phyloP scores from a whole-genome alignment of 495 filamentous ascomycete species.

The Penicillium coffeae region DNA sequence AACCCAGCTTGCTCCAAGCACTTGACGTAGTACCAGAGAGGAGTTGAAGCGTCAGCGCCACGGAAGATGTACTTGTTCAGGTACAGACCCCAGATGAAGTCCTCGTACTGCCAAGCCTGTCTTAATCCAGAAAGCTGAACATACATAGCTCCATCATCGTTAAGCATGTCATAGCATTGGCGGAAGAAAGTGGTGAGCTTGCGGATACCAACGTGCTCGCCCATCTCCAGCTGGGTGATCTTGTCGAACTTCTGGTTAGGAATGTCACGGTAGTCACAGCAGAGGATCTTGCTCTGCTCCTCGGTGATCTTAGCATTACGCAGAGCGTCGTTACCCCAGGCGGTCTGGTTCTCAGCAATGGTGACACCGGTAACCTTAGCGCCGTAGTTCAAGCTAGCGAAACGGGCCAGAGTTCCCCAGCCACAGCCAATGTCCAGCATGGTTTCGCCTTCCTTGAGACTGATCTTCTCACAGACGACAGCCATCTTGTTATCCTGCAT shows the following conservation, averaged over 20 bases:
- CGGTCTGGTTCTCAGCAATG: conserved; percentile 78
- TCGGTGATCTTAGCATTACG: conserved; percentile 52
- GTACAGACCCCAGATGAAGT: conserved; percentile 81
- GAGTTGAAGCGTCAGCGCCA: conserved; percentile 80
- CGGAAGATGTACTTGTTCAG: conserved; percentile 95
- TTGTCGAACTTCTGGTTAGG: conserved; percentile 69
- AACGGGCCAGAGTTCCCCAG: conserved; percentile 81
- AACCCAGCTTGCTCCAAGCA: conserved; percentile 72
- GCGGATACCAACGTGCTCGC: conserved; percentile 81
- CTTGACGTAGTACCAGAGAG: conserved; percentile 67
- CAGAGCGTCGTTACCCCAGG: conserved; percentile 61
- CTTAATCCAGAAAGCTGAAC: conserved; percentile 79
- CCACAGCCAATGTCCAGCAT: conserved; percentile 84
- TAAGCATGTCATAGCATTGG: conserved; percentile 79
- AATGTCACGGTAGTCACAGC: conserved; percentile 75
- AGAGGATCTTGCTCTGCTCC: conserved; percentile 56
- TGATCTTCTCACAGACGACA: conserved; percentile 82
- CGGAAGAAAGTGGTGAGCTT: conserved; percentile 64
- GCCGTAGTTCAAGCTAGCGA: conserved; percentile 73
- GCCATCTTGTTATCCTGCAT: conserved; percentile 88
- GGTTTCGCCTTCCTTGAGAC: conserved; percentile 62
- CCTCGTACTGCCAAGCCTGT: conserved; percentile 85
- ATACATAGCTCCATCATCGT: conserved; percentile 82
- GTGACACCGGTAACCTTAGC: conserved; percentile 76
- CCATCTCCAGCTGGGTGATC: conserved; percentile 89